Evolutionary conservation across 2,329 filamentous ascomycete species (phyloP), one percentile per base, ranked within the genome.

Genomic region (Ceratocystis destructans): DNA sequence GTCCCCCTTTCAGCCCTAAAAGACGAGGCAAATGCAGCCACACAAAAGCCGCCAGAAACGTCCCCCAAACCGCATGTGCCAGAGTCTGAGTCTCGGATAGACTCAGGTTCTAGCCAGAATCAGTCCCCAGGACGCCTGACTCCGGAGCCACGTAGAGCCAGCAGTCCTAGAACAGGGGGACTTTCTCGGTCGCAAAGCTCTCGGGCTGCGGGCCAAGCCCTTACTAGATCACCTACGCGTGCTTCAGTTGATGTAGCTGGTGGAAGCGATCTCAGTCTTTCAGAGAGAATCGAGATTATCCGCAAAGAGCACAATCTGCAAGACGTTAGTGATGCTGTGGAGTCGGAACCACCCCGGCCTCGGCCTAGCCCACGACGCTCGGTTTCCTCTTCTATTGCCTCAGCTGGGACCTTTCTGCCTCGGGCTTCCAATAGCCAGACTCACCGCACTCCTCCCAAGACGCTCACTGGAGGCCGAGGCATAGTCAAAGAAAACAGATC

Each of bases 271-370:
- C 61, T 65, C 31, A 68, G 66, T 65, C 63, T 68, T 62, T 65
- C 63, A 17, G 66, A 65, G n/a, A 65, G 63, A 59, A 45, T 68
- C 50, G 66, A 65, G 28, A 61, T 70, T n/a, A 66, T 74, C 28
- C 64, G 73, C 3, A 76, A 75, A 62, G 76, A 79, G 12, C 48
- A 65, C 10, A 73, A 74, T 57, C 70, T 70, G 46, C 68, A 67
- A 0, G 71, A 72, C 3, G 61, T 73, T 7, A 72, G 74, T 2
- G 78, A 79, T 55, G 75, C 76, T 7, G 75, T 77, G 25, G 70
- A 75, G 66, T 82, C 80, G 70, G 76, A 76, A 44, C 89, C 37
- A 3, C 2, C 96, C 1, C 55, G 66, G 8, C 28, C 63, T 55
- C 63, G 63, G 10, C 25, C 62, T n/a, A 33, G 55, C 1, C 17